phyloP scores from a whole-genome alignment of 495 filamentous ascomycete genomes.

The Neurospora discreta region DNA sequence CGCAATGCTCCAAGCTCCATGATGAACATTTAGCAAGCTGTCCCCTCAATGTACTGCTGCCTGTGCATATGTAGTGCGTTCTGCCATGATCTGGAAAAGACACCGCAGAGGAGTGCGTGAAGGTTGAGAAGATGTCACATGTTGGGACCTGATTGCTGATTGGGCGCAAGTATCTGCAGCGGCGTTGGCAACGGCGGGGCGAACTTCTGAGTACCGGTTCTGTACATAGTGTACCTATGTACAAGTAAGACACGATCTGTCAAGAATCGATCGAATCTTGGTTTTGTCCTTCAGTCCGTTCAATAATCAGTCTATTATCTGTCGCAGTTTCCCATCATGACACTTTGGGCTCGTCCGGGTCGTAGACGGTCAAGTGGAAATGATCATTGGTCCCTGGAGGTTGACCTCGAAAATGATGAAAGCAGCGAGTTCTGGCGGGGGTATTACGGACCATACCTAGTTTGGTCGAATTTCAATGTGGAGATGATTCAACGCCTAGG shows the following conservation, averaged over 20 bases:
- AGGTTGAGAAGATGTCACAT: neutral
- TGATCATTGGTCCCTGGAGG: neutral
- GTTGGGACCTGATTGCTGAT: neutral
- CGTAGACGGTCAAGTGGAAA: neutral
- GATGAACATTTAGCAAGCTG: neutral
- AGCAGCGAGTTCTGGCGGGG: too few relatives aligned
- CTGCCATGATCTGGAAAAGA: neutral
- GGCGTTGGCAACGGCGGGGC: neutral
- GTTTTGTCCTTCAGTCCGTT: neutral
- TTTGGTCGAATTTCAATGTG: neutral
- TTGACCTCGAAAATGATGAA: neutral
- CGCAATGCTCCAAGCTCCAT: neutral
- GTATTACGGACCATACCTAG: neutral
- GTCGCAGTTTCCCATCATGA: neutral
- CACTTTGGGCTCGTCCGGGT: neutral
- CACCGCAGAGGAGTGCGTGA: neutral
- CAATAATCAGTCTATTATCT: too few relatives aligned
- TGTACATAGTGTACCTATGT: neutral
- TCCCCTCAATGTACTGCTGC: neutral
- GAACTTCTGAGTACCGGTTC: neutral
- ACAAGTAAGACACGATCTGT: neutral
- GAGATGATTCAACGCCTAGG: neutral
- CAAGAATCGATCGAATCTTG: neutral
- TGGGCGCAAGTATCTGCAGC: neutral
- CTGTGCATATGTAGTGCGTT: neutral